Percentiles rank a stretch among this genome's conserved stretches.
Conservation (phyloP, 2,329 filamentous ascomycete genomes). For the Elsinoe fawcettii region DNA sequence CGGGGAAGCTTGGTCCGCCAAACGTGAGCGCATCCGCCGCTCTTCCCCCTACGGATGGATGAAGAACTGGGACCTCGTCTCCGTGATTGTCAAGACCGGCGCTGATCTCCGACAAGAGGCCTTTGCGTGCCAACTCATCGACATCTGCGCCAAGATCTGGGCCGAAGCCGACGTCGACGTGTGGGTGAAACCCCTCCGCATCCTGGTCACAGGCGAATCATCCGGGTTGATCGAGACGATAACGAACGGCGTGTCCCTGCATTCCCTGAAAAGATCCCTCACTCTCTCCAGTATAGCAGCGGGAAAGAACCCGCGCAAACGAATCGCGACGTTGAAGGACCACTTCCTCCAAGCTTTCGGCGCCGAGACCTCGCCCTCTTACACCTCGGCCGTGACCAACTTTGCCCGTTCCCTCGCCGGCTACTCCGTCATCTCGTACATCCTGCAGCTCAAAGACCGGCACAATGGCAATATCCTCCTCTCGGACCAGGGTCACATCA, state of each 20-base stretch:
- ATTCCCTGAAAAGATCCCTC: constrained; percentile 73
- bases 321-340: constrained; percentile 72
- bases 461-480: constrained; percentile 84
- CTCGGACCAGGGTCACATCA: constrained; percentile 76
- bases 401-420: constrained; percentile 77
- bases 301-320: constrained; percentile 63
- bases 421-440: constrained; percentile 77
- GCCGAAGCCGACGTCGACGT: constrained; percentile 64
- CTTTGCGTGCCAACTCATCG: constrained; percentile 77
- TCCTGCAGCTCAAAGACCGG: constrained; percentile 76
- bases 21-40: constrained; percentile 74
- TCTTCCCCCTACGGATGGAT: constrained; percentile 81
- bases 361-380: constrained; percentile 58
- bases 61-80: constrained; percentile 83
- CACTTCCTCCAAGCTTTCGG: constrained; percentile 77
- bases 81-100: constrained; percentile 81
- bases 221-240: constrained; percentile 82
- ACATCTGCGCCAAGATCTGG: constrained; percentile 76
- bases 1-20: constrained; percentile 76
- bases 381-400: constrained; percentile 64
- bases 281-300: constrained; percentile 67
- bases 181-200: constrained; percentile 86
- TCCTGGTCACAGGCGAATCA: constrained; percentile 75
- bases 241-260: constrained; percentile 78
- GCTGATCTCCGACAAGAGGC: constrained; percentile 77